Evolutionary conservation across 148 eudicot genomes (phyloP), one percentile per base, ranked within the genome.

Genomic region (Camellia japonica): DNA sequence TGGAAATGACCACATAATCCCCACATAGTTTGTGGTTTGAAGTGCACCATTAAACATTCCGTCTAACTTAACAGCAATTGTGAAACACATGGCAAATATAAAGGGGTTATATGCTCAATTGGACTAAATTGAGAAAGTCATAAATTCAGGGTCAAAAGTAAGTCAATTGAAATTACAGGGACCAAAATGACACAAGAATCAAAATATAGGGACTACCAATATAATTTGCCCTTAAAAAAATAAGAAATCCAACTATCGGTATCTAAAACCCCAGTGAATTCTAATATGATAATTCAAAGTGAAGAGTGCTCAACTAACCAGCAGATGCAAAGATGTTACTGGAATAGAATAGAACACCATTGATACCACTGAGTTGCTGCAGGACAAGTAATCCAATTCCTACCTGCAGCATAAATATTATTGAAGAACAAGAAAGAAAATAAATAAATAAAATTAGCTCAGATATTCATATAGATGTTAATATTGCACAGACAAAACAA

Each of bases 301-400:
- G 10, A 75, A 18, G 56, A 60, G 68, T 68, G 74, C 15, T 49
- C 23, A 75, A 70, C 91, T 85, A 65, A 94, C 98, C 98, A 80
- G 98, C 98, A 69, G 87, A 84, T 83, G 88, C 82, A 75, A 94
- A 95, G 61, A 93, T 95, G 64, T 84, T 89, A 73, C 87, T 92
- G 79, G 98, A 89, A 74, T 95, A 95, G 84, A 93, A 95, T 20
- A 95, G 76, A 73, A 95, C 91, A 82, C 90, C 98, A 51, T 93
- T 95, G 44, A 90, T 91, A 75, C 98, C 98, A 86, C 89, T 84
- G 71, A 95, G 93, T 83, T 95, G 98, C 79, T 95, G 98, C 71
- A 95, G 89, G 63, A 90, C 61, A 77, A 95, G 97, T 80, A 95
- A 74, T 52, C 98, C 98, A 56, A 89, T 87, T 60, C 96, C 96